Base-by-base conservation (phyloP, 2,329 filamentous ascomycete genomes). In the Fusarium redolens region DNA sequence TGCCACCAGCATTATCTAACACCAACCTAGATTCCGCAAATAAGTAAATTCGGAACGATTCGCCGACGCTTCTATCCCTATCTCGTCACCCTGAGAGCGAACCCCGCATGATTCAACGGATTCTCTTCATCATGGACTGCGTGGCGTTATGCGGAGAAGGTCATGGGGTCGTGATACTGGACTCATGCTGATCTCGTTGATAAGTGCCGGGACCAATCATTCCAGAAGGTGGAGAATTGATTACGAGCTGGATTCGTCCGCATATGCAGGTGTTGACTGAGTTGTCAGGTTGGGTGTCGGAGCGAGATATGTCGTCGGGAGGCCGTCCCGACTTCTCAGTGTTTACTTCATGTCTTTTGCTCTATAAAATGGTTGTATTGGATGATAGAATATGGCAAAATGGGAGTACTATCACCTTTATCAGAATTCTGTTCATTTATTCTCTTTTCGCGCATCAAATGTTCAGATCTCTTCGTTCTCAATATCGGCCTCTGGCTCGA, bases 161-260 rank as follows among this genome's bases (percentile, higher is more conserved):
- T 76, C 74, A 76, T 51, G 35, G 38, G 72, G 60, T 18, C 18
- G 25, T 40, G 55, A 60, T 63, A 43, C 68, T 70, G 61, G 65
- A 71, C 54, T 30, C n/a, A 43, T 51, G 63, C 47, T 58, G 52
- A 73, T 61, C 57, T 54, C 41, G 20, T 30, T 59, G 55, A 65
- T 40, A 62, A 56, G 33, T 50, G 17, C 30, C 18, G 17, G 40
- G 25, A 35, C 63, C 54, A 70, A 69, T 67, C 11, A 18, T 37
- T 41, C 18, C 12, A 28, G 28, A 40, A 25, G 3, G 28, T 61
- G 61, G 30, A 20, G 13, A 40, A 55, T 48, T 5, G 18, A 22
- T 30, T 30, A 44, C 59, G 67, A 60, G 64, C 35, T 69, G 67
- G 28, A 31, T 28, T 66, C 59, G 41, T 55, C 30, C 18, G 28